Conservation (phyloP, 345 rosid genomes). For the Hevea brasiliensis region DNA sequence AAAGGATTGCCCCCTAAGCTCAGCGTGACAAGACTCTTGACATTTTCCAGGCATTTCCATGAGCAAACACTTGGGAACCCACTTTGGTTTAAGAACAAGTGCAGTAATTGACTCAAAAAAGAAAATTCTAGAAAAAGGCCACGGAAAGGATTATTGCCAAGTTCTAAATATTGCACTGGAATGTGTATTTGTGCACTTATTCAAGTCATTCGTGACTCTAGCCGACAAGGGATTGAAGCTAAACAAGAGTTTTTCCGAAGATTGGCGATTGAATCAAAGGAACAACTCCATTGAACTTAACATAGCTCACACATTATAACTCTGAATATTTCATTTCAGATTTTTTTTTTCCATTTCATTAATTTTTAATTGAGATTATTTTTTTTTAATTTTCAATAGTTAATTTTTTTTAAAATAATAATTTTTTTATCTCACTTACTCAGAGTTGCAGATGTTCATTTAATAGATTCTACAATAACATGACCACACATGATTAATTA, state of each 20-base stretch:
- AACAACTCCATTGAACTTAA: slow-evolving; percentile 52
- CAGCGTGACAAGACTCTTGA: slow-evolving; percentile 46
- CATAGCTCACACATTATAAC: no score
- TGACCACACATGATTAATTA: no score
- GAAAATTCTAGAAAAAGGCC: slow-evolving; percentile 67
- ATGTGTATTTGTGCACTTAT: slow-evolving; percentile 47
- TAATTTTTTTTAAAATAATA: no score
- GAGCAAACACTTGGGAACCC: slow-evolving; percentile 70
- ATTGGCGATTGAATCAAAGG: slow-evolving; percentile 56
- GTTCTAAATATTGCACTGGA: slow-evolving; percentile 66
- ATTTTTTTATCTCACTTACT: no score
- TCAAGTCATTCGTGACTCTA: slow-evolving; percentile 34
- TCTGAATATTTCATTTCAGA: no score
- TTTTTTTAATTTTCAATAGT: no score
- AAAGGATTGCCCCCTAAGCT: slow-evolving; percentile 73
- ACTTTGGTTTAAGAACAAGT: slow-evolving; percentile 54
- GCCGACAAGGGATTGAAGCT: slow-evolving; percentile 64
- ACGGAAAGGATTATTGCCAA: slow-evolving; percentile 64
- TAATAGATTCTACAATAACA: no score
- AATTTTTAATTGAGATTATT: no score
- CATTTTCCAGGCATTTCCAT: slow-evolving; percentile 59
- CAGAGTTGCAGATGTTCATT: no score
- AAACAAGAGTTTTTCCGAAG: slow-evolving; percentile 58
- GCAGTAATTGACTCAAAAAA: slow-evolving; percentile 45
- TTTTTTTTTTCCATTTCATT: no score